Conservation (phyloP, 83 land plant species). For the Isoetes engelmannii region DNA sequence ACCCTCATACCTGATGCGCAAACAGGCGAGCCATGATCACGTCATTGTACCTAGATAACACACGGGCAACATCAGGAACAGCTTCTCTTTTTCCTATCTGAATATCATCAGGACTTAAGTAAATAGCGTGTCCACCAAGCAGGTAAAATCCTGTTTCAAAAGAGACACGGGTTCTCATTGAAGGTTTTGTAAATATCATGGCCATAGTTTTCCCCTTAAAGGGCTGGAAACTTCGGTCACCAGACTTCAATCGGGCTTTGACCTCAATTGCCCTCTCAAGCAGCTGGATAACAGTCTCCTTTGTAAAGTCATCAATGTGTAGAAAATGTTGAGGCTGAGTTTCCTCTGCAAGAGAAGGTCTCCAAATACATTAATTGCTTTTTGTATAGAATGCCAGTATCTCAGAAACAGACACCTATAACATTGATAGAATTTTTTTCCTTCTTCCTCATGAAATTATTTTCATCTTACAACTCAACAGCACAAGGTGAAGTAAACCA, state of each 20-base stretch:
- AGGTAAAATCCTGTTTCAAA: conserved; percentile 92
- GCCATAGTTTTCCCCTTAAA: conserved; percentile 89
- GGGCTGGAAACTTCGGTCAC: conserved; percentile 70
- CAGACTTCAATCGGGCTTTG: conserved; percentile 70
- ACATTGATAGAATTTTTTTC: too few species aligned
- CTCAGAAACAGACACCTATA: too few species aligned
- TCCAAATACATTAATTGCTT: too few species aligned
- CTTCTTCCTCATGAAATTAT: too few species aligned
- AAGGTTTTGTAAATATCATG: conserved; percentile 98
- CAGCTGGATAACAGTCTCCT: conserved; percentile 55
- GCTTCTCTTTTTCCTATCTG: conserved; percentile 97
- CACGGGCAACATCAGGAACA: conserved; percentile 92
- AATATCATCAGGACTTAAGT: conserved; percentile 89
- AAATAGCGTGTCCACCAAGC: conserved; percentile 94
- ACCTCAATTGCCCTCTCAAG: conserved; percentile 74
- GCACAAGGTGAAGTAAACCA: too few species aligned
- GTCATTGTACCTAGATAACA: conserved; percentile 85
- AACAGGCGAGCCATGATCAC: conserved; percentile 93
- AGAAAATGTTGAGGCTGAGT: conserved; percentile 55
- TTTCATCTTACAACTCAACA: too few species aligned
- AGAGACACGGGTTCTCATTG: conserved; percentile 96
- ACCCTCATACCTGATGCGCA: conserved; percentile 84
- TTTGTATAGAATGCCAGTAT: too few species aligned
- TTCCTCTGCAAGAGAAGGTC: conserved; percentile 35
- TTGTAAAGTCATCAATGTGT: conserved; percentile 81